These are phyloP conservation scores for Pyrrhoderma lamaoense DNA, from an alignment of 1,284 basidiomycete genomes.

Conservation along the genomic window DNA sequence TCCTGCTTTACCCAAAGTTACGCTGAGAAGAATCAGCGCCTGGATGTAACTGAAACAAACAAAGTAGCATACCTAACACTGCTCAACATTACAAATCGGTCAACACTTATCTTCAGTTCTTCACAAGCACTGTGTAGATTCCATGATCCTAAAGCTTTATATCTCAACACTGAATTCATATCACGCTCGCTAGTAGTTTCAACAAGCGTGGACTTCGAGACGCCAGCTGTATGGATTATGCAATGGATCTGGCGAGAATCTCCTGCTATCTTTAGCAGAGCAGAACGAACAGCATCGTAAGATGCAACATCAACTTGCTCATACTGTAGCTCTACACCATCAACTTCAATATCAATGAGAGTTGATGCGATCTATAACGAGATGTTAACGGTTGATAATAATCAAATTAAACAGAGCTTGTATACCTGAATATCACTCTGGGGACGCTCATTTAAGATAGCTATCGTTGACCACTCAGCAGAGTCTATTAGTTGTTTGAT, in stretches of 20 bases:
- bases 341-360: constrained; percentile 9
- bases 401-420: background rate
- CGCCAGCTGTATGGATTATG: constrained; percentile 27
- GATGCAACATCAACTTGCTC: constrained; percentile 23
- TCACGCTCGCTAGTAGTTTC: constrained; percentile 19
- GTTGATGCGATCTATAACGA: constrained; percentile 8
- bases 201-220: constrained; percentile 24
- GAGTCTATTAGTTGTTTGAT: constrained; percentile 20
- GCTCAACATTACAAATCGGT: constrained; percentile 27
- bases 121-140: constrained; percentile 27
- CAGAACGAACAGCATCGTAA: constrained; percentile 17
- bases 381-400: background rate
- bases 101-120: constrained; percentile 24
- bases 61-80: constrained; percentile 24
- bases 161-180: constrained; percentile 23
- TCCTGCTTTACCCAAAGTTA: constrained; percentile 26
- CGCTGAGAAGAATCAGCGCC: constrained; percentile 19
- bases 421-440: constrained; percentile 7
- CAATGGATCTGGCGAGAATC: constrained; percentile 23
- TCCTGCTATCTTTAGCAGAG: constrained; percentile 21
- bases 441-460: constrained; percentile 6
- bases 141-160: constrained; percentile 27
- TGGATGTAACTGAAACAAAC: background rate
- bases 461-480: constrained; percentile 4
- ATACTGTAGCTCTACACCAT: constrained; percentile 8